phyloP scores from a whole-genome alignment of 495 filamentous ascomycete genomes.

The Pseudomonodictys pantanalensis region DNA sequence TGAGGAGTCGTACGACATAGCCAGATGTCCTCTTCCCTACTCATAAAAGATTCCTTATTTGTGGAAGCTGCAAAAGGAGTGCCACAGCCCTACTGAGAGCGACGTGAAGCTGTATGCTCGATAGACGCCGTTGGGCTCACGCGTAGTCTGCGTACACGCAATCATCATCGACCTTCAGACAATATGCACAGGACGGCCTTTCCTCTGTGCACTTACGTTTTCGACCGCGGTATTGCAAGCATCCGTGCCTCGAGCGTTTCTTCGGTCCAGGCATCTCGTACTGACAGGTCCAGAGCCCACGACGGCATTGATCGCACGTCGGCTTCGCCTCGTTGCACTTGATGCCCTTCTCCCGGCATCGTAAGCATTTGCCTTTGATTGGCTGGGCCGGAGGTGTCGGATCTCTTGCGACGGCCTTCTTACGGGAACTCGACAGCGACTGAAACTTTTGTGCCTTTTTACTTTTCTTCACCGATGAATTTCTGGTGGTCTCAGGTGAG shows the following conservation, averaged over 20 bases:
- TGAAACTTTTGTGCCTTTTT: constrained; percentile 7
- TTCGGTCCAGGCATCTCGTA: neutral
- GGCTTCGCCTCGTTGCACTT: constrained; percentile 25
- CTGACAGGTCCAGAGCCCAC: constrained; percentile 10
- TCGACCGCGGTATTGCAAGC: constrained; percentile 1
- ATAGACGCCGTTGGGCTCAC: neutral
- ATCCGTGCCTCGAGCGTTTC: constrained; percentile 21
- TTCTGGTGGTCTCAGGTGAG: neutral
- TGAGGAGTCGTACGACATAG: too few relatives aligned
- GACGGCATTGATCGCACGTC: constrained; percentile 11
- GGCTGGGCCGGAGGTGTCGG: neutral
- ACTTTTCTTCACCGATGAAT: constrained; percentile 7
- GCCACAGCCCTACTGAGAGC: too few relatives aligned
- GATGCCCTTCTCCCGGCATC: constrained; percentile 20
- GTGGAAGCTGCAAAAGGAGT: too few relatives aligned
- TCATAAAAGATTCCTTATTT: too few relatives aligned
- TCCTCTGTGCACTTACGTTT: constrained; percentile 21
- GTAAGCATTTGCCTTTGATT: constrained; percentile 9
- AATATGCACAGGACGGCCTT: constrained; percentile 16
- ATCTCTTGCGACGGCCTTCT: neutral
- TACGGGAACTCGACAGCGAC: neutral
- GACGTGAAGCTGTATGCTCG: neutral
- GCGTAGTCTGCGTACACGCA: constrained; percentile 11
- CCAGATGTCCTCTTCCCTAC: too few relatives aligned
- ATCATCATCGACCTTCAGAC: constrained; percentile 17